Conservation (phyloP, 768 basidiomycete species). For the Suillus clintonianus region DNA sequence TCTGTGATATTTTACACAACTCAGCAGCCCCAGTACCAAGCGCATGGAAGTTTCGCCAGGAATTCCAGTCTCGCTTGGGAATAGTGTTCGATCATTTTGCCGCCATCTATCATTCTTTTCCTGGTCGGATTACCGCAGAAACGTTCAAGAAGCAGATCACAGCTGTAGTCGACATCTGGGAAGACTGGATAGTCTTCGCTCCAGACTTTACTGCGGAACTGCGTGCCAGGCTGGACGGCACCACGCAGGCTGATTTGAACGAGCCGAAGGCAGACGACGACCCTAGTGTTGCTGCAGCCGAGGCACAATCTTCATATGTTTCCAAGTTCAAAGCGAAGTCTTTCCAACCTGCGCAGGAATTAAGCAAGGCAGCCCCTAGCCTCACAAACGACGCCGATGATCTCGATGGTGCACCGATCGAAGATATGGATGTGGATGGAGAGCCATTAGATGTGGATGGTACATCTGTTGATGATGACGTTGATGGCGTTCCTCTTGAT, state of each 20-base stretch:
- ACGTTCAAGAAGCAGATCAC: conserved; percentile 93
- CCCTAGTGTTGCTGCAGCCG: conserved; percentile 13
- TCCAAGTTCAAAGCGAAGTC: conserved; percentile 78
- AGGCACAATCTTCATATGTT: conserved; percentile 37
- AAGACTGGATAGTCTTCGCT: conserved; percentile 96
- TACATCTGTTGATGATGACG: conserved; percentile 37
- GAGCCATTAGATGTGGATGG: conserved; percentile 39
- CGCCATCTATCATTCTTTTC: conserved; percentile 93
- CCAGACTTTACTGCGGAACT: conserved; percentile 81
- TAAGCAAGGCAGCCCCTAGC: conserved; percentile 24
- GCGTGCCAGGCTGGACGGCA: conserved; percentile 73
- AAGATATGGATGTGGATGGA: conserved; percentile 55
- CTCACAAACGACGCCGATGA: conserved; percentile 44
- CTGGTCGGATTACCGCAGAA: conserved; percentile 94
- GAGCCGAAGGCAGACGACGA: conserved; percentile 28
- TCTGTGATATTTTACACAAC: conserved; percentile 98
- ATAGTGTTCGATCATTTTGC: conserved; percentile 95
- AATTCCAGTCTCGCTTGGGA: conserved; percentile 90
- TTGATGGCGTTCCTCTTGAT: conserved; percentile 42
- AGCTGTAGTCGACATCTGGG: conserved; percentile 92
- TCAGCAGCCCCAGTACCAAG: conserved; percentile 91
- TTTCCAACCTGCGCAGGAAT: conserved; percentile 68
- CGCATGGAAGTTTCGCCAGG: conserved; percentile 96
- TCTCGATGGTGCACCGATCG: conserved; percentile 53
- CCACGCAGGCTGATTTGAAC: conserved; percentile 29